Evolutionary conservation across 2,329 filamentous ascomycete genomes (phyloP).

Genomic region (Aspergillus sp.): DNA sequence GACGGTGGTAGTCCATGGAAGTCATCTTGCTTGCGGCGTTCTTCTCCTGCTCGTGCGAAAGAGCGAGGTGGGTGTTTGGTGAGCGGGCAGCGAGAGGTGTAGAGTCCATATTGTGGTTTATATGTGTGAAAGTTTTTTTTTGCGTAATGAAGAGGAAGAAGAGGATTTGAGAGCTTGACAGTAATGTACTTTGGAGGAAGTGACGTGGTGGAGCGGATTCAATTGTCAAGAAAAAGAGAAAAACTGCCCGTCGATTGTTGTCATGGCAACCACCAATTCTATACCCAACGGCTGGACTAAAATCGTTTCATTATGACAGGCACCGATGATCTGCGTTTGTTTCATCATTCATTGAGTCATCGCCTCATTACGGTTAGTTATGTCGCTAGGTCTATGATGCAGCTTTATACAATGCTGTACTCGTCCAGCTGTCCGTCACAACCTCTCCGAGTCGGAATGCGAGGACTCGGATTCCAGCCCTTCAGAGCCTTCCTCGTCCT

Average conservation of each 20-base stretch:
- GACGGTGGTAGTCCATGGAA: slow-evolving; percentile 51
- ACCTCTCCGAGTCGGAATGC: slow-evolving; percentile 13
- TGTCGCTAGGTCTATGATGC: background rate
- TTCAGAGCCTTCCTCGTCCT: slow-evolving; percentile 8
- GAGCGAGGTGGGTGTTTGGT: slow-evolving; percentile 46
- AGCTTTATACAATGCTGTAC: background rate
- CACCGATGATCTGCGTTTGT: background rate
- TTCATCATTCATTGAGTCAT: slow-evolving; percentile 13
- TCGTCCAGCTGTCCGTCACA: background rate
- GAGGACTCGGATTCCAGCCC: background rate
- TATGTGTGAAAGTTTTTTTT: background rate
- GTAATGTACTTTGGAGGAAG: slow-evolving; percentile 10
- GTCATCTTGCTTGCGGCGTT: slow-evolving; percentile 31
- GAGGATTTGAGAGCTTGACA: slow-evolving; percentile 15
- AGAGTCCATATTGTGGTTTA: slow-evolving; percentile 36
- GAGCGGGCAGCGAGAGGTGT: slow-evolving; percentile 46
- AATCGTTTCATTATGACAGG: slow-evolving; percentile 8
- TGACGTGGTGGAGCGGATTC: slow-evolving; percentile 32
- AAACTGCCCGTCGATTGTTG: slow-evolving; percentile 42
- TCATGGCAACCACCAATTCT: slow-evolving; percentile 32
- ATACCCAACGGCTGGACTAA: slow-evolving; percentile 4
- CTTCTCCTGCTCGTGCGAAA: slow-evolving; percentile 30
- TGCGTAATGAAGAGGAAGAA: background rate
- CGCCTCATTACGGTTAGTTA: background rate
- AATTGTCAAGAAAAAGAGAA: slow-evolving; percentile 28